These are phyloP conservation scores for Aspergillus carlsbadensis DNA, from an alignment of 495 filamentous ascomycete genomes.

Conservation along the genomic window DNA sequence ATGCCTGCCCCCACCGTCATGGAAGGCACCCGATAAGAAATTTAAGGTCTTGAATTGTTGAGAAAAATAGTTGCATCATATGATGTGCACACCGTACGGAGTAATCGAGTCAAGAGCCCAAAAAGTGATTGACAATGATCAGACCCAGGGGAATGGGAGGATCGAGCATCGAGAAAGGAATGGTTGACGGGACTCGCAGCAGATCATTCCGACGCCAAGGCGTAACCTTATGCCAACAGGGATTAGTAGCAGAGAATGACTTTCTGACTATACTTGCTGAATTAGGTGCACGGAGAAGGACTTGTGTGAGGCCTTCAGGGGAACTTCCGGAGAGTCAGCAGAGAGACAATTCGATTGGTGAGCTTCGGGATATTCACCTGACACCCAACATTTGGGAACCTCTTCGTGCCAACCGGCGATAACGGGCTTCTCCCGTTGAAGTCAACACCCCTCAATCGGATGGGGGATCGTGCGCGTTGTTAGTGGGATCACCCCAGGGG, in stretches of 20 bases:
- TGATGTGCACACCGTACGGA: background rate
- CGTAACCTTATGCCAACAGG: slow-evolving; percentile 17
- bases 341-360: background rate
- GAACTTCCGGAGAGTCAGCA: background rate
- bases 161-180: slow-evolving; percentile 11
- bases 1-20: slow-evolving; percentile 2
- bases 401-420: slow-evolving; percentile 12
- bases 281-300: background rate
- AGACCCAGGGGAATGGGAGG: slow-evolving; percentile 20
- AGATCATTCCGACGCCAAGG: slow-evolving; percentile 18
- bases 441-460: slow-evolving; percentile 19
- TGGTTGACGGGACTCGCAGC: slow-evolving; percentile 2
- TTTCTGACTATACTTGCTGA: background rate
- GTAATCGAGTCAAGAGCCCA: background rate
- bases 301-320: background rate
- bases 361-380: slow-evolving; percentile 16
- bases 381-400: slow-evolving; percentile 36
- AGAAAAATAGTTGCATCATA: background rate
- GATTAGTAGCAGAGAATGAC: background rate
- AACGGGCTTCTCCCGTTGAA: slow-evolving; percentile 26
- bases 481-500: slow-evolving; percentile 17
- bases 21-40: background rate
- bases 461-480: slow-evolving; percentile 19
- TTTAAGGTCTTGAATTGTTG: background rate
- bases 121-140: slow-evolving; percentile 15